These are phyloP conservation scores for Cryptococcus depauperatus DNA, from an alignment of 1,284 basidiomycete genomes.

Conservation along the genomic window DNA sequence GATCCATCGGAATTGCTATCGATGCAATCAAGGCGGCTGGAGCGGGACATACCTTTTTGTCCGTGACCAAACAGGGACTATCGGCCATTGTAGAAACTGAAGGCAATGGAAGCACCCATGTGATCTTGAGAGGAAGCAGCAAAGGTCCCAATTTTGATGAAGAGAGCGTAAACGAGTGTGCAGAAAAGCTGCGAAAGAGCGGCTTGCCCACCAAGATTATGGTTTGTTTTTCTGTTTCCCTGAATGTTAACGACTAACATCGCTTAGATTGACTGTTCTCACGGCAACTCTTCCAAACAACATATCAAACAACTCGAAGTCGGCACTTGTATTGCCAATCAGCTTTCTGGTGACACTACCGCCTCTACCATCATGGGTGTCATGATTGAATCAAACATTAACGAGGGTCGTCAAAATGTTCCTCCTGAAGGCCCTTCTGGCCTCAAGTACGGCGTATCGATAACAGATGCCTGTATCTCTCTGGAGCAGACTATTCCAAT, in stretches of 20 bases:
- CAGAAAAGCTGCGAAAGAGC: constrained; percentile 68
- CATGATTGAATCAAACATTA: constrained; percentile 93
- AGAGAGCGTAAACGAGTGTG: constrained; percentile 68
- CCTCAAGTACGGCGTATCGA: constrained; percentile 68
- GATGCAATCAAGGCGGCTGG: constrained; percentile 85
- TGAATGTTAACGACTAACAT: not conserved
- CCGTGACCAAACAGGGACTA: constrained; percentile 84
- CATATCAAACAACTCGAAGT: constrained; percentile 53
- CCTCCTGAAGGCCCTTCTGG: constrained; percentile 65
- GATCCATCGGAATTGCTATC: constrained; percentile 70
- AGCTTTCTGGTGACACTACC: constrained; percentile 41
- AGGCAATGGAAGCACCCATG: constrained; percentile 49
- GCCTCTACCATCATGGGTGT: constrained; percentile 79
- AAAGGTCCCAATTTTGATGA: constrained; percentile 77
- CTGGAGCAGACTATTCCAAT: constrained; percentile 77
- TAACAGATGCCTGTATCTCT: constrained; percentile 64
- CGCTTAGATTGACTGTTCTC: constrained; percentile 84
- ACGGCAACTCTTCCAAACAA: constrained; percentile 56
- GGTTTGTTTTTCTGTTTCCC: constrained; percentile 51
- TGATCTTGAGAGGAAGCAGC: constrained; percentile 80
- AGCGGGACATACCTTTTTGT: constrained; percentile 81
- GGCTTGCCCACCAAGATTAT: constrained; percentile 72
- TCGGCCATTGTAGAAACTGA: constrained; percentile 85
- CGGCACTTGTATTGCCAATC: constrained; percentile 46
- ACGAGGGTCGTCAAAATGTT: constrained; percentile 72